Conservation (phyloP, 2,329 filamentous ascomycete species). For the Corinectria fuckeliana region DNA sequence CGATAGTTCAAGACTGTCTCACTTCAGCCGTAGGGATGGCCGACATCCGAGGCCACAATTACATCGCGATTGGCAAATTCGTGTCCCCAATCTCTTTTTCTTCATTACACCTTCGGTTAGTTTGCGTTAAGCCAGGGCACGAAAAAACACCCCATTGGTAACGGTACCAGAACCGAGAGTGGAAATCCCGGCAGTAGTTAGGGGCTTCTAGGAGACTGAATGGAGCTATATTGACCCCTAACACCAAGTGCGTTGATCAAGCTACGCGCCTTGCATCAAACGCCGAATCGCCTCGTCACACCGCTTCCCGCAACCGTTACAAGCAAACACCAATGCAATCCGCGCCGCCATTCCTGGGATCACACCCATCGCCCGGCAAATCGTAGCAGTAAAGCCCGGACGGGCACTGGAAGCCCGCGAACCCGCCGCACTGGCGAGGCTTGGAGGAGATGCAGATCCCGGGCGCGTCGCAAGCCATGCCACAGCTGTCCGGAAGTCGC, state of each 20-base stretch:
- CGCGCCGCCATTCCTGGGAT: conserved; percentile 37
- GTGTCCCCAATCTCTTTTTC: neutral
- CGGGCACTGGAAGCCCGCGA: conserved; percentile 37
- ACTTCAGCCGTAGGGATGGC: no score
- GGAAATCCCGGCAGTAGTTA: no score
- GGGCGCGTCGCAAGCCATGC: conserved; percentile 44
- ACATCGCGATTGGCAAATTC: neutral
- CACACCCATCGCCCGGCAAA: conserved; percentile 34
- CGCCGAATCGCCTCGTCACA: no score
- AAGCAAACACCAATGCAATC: conserved; percentile 44
- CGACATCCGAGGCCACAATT: no score
- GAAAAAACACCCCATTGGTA: no score
- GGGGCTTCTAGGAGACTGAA: no score
- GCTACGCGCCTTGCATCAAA: neutral
- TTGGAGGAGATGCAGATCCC: conserved; percentile 43
- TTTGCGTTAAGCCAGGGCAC: no score
- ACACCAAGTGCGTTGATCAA: no score
- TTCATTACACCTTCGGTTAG: no score
- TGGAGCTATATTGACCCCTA: no score
- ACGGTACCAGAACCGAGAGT: no score
- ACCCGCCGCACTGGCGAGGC: conserved; percentile 33
- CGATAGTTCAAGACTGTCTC: neutral
- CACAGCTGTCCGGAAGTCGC: conserved; percentile 38
- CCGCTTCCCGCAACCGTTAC: conserved; percentile 9
- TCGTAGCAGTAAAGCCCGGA: conserved; percentile 41